These are phyloP conservation scores for Zanthoxylum bungeanum DNA, from an alignment of 345 rosid species.

Conservation along the genomic window DNA sequence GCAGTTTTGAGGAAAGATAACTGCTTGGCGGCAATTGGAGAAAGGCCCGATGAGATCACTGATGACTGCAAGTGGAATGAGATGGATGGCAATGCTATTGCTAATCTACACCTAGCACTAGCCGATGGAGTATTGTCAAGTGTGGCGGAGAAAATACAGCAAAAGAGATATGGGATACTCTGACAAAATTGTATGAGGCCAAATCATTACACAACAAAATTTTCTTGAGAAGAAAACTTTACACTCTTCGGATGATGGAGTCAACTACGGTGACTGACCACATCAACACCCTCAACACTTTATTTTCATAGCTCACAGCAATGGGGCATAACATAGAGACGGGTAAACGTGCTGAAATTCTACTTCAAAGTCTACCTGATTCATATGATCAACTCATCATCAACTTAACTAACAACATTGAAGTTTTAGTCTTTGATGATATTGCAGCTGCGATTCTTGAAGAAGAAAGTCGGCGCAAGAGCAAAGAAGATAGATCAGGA, in stretches of 20 bases:
- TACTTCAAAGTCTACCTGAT: background rate
- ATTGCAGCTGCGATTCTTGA: background rate
- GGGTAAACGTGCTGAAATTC: background rate
- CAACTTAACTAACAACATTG: no score
- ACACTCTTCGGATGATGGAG: no score
- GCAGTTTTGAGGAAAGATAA: background rate
- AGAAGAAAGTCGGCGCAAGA: background rate
- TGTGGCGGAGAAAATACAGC: background rate
- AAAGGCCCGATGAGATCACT: background rate
- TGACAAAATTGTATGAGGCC: no score
- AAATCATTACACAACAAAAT: no score
- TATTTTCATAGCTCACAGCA: no score
- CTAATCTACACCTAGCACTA: background rate
- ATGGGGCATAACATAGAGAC: no score
- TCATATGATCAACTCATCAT: no score
- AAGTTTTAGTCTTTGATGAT: no score
- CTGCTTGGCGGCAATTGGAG: background rate
- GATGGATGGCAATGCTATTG: constrained; percentile 7
- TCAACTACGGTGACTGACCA: no score
- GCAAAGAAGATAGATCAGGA: background rate
- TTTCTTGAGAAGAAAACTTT: no score
- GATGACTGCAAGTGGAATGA: constrained; percentile 8
- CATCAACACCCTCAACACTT: no score
- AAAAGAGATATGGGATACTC: no score
- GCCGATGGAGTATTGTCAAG: constrained; percentile 6